A percentile compares a stretch with the other conserved stretches of the same genome.
Evolutionary conservation across 768 basidiomycete species (phyloP).

Genomic region (Postia placenta): DNA sequence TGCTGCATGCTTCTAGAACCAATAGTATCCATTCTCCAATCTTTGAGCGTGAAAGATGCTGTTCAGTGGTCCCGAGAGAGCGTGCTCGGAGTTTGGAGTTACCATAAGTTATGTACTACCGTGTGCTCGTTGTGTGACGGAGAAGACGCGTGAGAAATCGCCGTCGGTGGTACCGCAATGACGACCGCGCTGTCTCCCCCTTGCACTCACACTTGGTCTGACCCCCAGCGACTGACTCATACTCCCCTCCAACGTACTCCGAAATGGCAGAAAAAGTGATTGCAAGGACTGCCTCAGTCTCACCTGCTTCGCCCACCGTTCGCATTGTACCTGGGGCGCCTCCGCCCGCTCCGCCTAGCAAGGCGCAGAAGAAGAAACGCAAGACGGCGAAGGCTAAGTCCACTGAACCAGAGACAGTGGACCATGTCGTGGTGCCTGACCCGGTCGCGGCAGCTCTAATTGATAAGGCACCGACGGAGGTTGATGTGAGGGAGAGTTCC

Average conservation of each 20-base stretch:
- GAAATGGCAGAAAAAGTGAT: background rate
- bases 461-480: slow-evolving; percentile 45
- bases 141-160: slow-evolving; percentile 1
- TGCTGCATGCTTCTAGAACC: too few relatives aligned
- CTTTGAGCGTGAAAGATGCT: too few relatives aligned
- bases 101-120: too few relatives aligned
- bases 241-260: background rate
- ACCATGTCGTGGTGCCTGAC: slow-evolving; percentile 42
- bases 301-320: slow-evolving; percentile 19
- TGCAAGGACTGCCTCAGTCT: slow-evolving; percentile 28
- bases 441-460: slow-evolving; percentile 36
- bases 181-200: background rate
- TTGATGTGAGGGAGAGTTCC: slow-evolving; percentile 41
- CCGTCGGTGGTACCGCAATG: background rate
- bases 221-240: background rate
- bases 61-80: too few relatives aligned
- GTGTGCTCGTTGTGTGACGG: background rate
- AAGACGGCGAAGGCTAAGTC: slow-evolving; percentile 40
- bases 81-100: too few relatives aligned
- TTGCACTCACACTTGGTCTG: background rate
- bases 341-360: slow-evolving; percentile 50
- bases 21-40: too few relatives aligned
- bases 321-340: slow-evolving; percentile 78
- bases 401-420: slow-evolving; percentile 27
- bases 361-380: slow-evolving; percentile 60